These are phyloP conservation scores for Peronospora farinosa DNA, from an alignment of 352 stramenopile genomes.

Conservation along the genomic window DNA sequence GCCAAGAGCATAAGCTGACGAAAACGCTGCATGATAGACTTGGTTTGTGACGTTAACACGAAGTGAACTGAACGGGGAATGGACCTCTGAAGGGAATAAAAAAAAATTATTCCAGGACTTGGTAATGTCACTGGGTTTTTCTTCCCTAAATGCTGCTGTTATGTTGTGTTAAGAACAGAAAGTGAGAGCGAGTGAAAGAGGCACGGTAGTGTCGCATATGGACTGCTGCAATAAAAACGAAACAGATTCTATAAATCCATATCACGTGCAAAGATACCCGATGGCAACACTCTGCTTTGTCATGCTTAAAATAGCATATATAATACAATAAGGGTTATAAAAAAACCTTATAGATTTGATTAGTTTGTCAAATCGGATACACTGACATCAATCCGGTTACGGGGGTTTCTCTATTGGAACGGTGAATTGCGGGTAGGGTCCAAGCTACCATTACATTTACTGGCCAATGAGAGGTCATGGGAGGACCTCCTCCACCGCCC, in stretches of 20 bases:
- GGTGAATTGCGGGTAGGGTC: conserved; percentile 12
- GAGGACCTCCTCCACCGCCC: neutral
- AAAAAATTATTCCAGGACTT: neutral
- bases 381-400: neutral
- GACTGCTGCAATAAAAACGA: neutral
- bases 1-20: conserved; percentile 23
- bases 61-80: conserved; percentile 1
- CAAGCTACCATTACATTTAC: conserved; percentile 14
- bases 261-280: neutral
- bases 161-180: conserved; percentile 31
- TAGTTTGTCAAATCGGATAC: too few species aligned
- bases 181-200: conserved; percentile 19
- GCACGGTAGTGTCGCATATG: conserved; percentile 3
- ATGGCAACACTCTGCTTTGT: conserved; percentile 6
- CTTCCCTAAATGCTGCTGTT: conserved; percentile 2
- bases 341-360: too few species aligned
- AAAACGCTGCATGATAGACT: conserved; percentile 20
- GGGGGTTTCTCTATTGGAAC: conserved; percentile 6
- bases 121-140: conserved; percentile 1
- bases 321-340: too few species aligned
- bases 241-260: conserved; percentile 23
- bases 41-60: neutral
- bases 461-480: conserved; percentile 1
- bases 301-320: neutral
- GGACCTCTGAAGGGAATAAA: neutral